Evolutionary conservation across 208 protist species (phyloP).

Genomic region (Trypanosoma melophagium): DNA sequence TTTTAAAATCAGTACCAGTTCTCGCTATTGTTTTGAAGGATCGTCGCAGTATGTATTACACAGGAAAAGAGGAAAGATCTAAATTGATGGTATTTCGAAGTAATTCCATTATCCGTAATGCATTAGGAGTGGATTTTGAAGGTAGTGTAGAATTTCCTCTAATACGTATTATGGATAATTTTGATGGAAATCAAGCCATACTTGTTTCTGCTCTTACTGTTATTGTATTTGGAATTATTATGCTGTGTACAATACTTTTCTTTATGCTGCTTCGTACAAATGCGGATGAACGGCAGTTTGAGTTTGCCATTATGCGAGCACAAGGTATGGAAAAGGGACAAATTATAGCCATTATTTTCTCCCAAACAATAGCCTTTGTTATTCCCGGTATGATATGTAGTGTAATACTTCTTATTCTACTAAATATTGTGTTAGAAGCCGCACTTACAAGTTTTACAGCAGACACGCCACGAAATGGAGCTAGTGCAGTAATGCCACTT

Average conservation of each 20-base stretch:
- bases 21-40: slow-evolving; percentile 65
- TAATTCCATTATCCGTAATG: slow-evolving; percentile 51
- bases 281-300: slow-evolving; percentile 95
- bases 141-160: slow-evolving; percentile 67
- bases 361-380: slow-evolving; percentile 87
- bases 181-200: slow-evolving; percentile 76
- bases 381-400: slow-evolving; percentile 88
- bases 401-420: slow-evolving; percentile 51
- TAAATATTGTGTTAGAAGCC: slow-evolving; percentile 70
- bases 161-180: slow-evolving; percentile 37
- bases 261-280: slow-evolving; percentile 92
- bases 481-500: slow-evolving; percentile 36
- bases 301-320: slow-evolving; percentile 95
- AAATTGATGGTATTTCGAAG: slow-evolving; percentile 53
- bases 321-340: slow-evolving; percentile 83
- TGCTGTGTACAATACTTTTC: slow-evolving; percentile 90
- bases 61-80: slow-evolving; percentile 25
- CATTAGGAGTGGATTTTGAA: slow-evolving; percentile 49
- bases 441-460: slow-evolving; percentile 65
- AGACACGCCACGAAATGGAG: slow-evolving; percentile 13
- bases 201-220: slow-evolving; percentile 86
- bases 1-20: slow-evolving; percentile 69
- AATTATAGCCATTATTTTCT: slow-evolving; percentile 81
- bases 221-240: slow-evolving; percentile 75
- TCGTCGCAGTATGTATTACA: slow-evolving; percentile 77